These are phyloP conservation scores for Leptomonas pyrrhocoris DNA, from an alignment of 208 protist genomes.

Conservation along the genomic window DNA sequence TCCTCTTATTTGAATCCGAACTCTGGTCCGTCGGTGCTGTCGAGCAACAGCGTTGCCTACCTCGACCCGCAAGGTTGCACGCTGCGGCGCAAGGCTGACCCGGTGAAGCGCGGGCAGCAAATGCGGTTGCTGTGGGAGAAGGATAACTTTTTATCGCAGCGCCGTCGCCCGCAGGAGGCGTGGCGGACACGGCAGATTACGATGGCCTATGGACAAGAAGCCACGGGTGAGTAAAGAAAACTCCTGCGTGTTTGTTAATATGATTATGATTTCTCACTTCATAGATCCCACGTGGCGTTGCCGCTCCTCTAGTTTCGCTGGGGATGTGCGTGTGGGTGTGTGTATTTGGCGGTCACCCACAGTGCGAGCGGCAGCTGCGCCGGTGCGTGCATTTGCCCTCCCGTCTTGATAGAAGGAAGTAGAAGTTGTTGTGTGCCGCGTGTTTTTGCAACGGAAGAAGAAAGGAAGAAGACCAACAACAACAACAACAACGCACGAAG, in stretches of 20 bases:
- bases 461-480: no score
- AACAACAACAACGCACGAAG: no score
- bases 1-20: not conserved
- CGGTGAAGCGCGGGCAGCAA: conserved; percentile 70
- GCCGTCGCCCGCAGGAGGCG: conserved; percentile 26
- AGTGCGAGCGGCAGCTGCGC: no score
- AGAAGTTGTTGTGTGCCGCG: no score
- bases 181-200: conserved; percentile 33
- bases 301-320: no score
- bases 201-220: conserved; percentile 21
- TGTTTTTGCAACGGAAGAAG: no score
- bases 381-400: no score
- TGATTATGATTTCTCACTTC: not conserved
- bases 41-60: conserved; percentile 43
- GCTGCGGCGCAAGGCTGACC: conserved; percentile 55
- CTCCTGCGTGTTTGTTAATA: not conserved
- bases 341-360: no score
- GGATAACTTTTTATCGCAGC: conserved; percentile 69
- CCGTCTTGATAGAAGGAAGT: no score
- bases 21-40: conserved; percentile 21
- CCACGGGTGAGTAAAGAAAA: not conserved
- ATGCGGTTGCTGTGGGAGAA: conserved; percentile 77
- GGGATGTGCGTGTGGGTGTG: no score
- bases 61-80: conserved; percentile 68
- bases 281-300: no score